Percentiles rank a stretch among this genome's conserved stretches.
These are phyloP conservation scores for Fusarium nelsonii DNA, from an alignment of 2,329 filamentous ascomycete genomes.

Conservation along the genomic window DNA sequence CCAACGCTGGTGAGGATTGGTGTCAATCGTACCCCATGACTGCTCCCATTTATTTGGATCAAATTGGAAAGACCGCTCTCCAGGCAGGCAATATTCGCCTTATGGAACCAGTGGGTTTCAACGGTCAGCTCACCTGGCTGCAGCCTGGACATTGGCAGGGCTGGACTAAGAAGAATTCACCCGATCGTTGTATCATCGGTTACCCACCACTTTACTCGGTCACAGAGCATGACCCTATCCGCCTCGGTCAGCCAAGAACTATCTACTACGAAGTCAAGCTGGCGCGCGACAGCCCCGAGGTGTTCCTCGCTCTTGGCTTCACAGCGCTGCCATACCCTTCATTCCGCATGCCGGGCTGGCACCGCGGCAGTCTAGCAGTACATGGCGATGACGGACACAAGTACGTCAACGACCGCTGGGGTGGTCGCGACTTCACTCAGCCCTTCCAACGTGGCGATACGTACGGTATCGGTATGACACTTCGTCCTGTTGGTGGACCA, in stretches of 20 bases:
- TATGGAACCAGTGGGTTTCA: conserved; percentile 63
- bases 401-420: conserved; percentile 81
- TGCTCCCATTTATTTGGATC: conserved; percentile 63
- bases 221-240: conserved; percentile 67
- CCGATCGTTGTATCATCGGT: conserved; percentile 74
- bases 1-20: conserved; percentile 75
- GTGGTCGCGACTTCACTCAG: conserved; percentile 75
- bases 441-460: conserved; percentile 75
- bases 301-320: conserved; percentile 75
- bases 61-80: conserved; percentile 61
- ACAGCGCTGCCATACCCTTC: conserved; percentile 79
- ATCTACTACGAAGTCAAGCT: conserved; percentile 81
- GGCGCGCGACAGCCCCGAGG: conserved; percentile 58
- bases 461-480: conserved; percentile 78
- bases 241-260: conserved; percentile 58
- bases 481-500: conserved; percentile 55
- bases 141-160: conserved; percentile 66
- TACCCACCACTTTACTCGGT: conserved; percentile 77
- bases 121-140: conserved; percentile 60
- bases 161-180: conserved; percentile 57
- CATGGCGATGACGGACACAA: conserved; percentile 83
- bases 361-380: conserved; percentile 79
- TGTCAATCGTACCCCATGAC: conserved; percentile 71
- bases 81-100: conserved; percentile 66
- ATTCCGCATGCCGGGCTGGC: conserved; percentile 85